These are phyloP conservation scores for Yamadazyma conglobata DNA, from an alignment of 1,139 yeast genomes.

Conservation along the genomic window DNA sequence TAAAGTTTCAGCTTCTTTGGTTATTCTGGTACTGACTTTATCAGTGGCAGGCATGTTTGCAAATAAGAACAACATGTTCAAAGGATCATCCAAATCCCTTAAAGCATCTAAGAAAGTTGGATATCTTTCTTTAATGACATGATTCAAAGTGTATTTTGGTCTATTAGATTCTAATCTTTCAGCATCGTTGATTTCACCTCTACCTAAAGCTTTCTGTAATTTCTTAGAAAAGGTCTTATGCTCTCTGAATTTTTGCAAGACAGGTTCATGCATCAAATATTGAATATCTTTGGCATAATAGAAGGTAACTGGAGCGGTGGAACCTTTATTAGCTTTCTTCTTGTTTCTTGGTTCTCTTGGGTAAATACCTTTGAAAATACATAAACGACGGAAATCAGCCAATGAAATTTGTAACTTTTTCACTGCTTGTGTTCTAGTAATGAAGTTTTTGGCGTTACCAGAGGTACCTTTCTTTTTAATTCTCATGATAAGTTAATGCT, in stretches of 20 bases:
- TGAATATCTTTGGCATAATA: constrained; percentile 93
- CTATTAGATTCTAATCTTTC: constrained; percentile 77
- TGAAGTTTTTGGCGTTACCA: constrained; percentile 90
- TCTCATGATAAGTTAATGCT: constrained; percentile 12
- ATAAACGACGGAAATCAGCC: constrained; percentile 96
- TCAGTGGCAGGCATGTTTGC: constrained; percentile 95
- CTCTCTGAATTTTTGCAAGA: constrained; percentile 85
- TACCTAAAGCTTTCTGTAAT: constrained; percentile 83
- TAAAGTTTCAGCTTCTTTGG: constrained; percentile 79
- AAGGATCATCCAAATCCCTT: constrained; percentile 91
- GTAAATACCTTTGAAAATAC: constrained; percentile 93
- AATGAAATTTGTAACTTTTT: constrained; percentile 87
- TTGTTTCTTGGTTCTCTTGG: constrained; percentile 97
- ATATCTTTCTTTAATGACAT: constrained; percentile 89
- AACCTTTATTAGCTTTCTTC: constrained; percentile 96
- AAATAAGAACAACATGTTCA: constrained; percentile 90
- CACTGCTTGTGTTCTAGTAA: constrained; percentile 94
- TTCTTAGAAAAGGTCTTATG: constrained; percentile 93
- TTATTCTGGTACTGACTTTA: constrained; percentile 71
- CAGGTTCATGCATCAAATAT: constrained; percentile 93
- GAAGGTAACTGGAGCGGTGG: constrained; percentile 93
- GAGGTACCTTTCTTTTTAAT: constrained; percentile 79
- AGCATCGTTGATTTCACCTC: constrained; percentile 89
- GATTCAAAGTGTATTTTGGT: constrained; percentile 84
- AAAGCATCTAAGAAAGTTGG: constrained; percentile 92